Conservation (phyloP, 495 filamentous ascomycete genomes). For the Trichocladium antarcticum region DNA sequence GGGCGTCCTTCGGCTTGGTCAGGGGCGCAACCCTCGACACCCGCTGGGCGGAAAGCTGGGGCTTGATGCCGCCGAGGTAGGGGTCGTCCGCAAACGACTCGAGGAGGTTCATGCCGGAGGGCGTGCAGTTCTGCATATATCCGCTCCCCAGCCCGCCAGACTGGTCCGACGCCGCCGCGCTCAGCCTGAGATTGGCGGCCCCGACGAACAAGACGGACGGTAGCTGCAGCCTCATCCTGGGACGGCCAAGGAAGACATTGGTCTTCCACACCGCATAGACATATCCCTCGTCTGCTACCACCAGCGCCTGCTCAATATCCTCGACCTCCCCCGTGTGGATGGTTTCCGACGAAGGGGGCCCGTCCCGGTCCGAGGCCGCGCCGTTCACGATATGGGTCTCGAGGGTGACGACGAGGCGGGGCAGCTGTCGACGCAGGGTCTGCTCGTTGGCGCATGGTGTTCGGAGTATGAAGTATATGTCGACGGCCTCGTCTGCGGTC, state of each 20-base stretch:
- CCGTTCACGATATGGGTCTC: slow-evolving; percentile 63
- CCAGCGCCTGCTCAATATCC: slow-evolving; percentile 48
- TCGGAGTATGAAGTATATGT: slow-evolving; percentile 60
- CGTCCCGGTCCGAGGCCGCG: slow-evolving; percentile 33
- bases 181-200: slow-evolving; percentile 51
- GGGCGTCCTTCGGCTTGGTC: slow-evolving; percentile 41
- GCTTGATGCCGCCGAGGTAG: slow-evolving; percentile 50
- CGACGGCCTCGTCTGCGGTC: slow-evolving; percentile 64
- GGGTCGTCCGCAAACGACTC: slow-evolving; percentile 65
- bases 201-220: slow-evolving; percentile 67
- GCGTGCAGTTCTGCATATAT: slow-evolving; percentile 64
- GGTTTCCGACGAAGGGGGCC: slow-evolving; percentile 47
- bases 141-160: slow-evolving; percentile 44
- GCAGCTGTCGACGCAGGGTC: slow-evolving; percentile 48
- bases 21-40: slow-evolving; percentile 64
- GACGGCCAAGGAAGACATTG: slow-evolving; percentile 63
- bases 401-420: slow-evolving; percentile 52
- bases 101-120: slow-evolving; percentile 70
- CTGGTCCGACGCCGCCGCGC: slow-evolving; percentile 38
- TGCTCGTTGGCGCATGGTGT: slow-evolving; percentile 52
- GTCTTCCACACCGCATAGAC: slow-evolving; percentile 73
- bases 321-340: slow-evolving; percentile 54
- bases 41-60: slow-evolving; percentile 67
- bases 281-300: slow-evolving; percentile 46
- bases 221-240: slow-evolving; percentile 64